Percentiles rank a stretch among this genome's conserved stretches.
phyloP scores from a whole-genome alignment of 257 asterid species.

The Sherardia arvensis region DNA sequence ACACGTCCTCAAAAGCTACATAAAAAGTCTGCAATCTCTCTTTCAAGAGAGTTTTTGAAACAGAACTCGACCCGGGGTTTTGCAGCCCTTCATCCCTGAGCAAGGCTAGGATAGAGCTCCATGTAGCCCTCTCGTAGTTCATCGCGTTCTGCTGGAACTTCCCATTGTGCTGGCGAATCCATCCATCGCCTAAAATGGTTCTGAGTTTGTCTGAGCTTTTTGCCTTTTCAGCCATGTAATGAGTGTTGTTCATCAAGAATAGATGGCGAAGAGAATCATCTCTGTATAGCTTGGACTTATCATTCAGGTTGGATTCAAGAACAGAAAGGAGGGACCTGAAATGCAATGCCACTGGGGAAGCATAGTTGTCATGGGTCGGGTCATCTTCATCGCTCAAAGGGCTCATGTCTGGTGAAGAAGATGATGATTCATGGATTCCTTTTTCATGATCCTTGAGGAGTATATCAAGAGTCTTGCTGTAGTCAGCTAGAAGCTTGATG shows the following conservation, averaged over 20 bases:
- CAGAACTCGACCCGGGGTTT: slow-evolving; percentile 56
- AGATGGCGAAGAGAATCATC: slow-evolving; percentile 68
- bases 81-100: slow-evolving; percentile 65
- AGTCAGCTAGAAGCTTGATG: slow-evolving; percentile 57
- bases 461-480: slow-evolving; percentile 46
- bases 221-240: slow-evolving; percentile 80
- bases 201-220: slow-evolving; percentile 51
- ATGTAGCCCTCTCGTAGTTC: slow-evolving; percentile 79
- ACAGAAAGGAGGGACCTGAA: slow-evolving; percentile 53
- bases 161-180: slow-evolving; percentile 78
- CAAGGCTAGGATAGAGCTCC: slow-evolving; percentile 78
- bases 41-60: slow-evolving; percentile 51
- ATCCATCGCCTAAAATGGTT: slow-evolving; percentile 54
- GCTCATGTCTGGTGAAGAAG: slow-evolving; percentile 36
- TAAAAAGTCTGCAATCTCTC: slow-evolving; percentile 68
- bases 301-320: slow-evolving; percentile 57
- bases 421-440: slow-evolving; percentile 14
- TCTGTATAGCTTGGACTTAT: slow-evolving; percentile 64
- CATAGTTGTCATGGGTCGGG: slow-evolving; percentile 7
- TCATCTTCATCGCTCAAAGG: slow-evolving; percentile 45
- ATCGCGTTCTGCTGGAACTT: slow-evolving; percentile 77
- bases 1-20: slow-evolving; percentile 81
- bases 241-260: slow-evolving; percentile 81
- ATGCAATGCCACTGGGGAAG: slow-evolving; percentile 41
- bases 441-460: slow-evolving; percentile 50